Evolutionary conservation across 163 green algal species (phyloP), one percentile per base, ranked within the genome.

Genomic region (Picocystis sp.): DNA sequence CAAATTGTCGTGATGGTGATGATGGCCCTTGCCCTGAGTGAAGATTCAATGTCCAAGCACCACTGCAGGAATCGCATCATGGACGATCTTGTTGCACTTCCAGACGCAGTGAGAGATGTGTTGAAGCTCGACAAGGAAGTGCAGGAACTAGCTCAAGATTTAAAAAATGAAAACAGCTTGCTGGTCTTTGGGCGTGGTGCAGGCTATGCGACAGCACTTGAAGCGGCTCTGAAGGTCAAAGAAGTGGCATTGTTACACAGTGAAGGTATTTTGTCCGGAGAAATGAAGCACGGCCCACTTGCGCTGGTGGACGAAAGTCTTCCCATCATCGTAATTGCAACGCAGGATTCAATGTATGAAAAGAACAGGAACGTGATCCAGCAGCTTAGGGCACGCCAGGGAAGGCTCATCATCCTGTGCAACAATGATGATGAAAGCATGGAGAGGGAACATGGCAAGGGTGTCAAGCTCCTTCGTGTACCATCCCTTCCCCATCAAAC

Each of bases 221-320:
- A 98, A 58, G 86, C 73, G 0, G 89, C 89, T 41, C 71, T 98
- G 21, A 98, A 98, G 75, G 69, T 92, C 33, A 95, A 95, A 68
- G 87, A 96, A 69, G 82, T 96, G 21, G 78, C 86, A 5, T 66
- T 94, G 14, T 94, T 95, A 68, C 89, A 98, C 78, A 84, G 71
- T 45, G 89, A 98, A 64, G 89, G 87, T 59, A 94, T 98, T 55
- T 73, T 94, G 45, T 84, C 89, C 15, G 89, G 89, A 1, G 89
- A 98, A 73, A 93, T 98, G 78, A 98, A 98, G 80, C 89, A 97
- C 65, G 89, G 89, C 0, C 87, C 89, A 2, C 74, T 98, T 38
- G 89, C 89, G 21, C 70, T 98, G 14, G 81, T 98, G 22, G 89
- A 98, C 56, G 80, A 93, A 58, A 76, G 73, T 22, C 66, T 98